Evolutionary conservation across 179 eudicot genomes (phyloP).

Genomic region (Sideroxylon spinosum): DNA sequence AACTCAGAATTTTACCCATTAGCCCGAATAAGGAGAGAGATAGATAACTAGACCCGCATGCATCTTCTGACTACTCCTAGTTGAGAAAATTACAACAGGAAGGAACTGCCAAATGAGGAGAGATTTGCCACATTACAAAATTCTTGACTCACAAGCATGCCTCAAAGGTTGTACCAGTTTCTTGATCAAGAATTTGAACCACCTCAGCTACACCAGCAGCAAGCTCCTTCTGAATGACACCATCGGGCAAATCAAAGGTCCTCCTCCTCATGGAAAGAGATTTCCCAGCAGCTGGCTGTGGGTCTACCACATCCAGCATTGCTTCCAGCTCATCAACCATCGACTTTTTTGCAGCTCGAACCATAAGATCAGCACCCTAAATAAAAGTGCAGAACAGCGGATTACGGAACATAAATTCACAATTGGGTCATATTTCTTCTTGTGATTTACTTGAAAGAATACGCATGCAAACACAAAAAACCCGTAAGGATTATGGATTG

Average conservation of each 20-base stretch:
- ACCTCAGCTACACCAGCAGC: constrained; percentile 92
- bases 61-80: background rate
- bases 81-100: constrained; percentile 16
- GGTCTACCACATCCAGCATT: constrained; percentile 95
- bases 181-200: constrained; percentile 68
- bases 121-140: background rate
- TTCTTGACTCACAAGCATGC: constrained; percentile 22
- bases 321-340: constrained; percentile 98
- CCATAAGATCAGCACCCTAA: constrained; percentile 89
- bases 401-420: background rate
- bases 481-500: background rate
- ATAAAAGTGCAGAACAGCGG: background rate
- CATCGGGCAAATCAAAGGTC: constrained; percentile 92
- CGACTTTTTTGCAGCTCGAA: constrained; percentile 80
- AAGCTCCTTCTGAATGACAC: constrained; percentile 62
- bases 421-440: background rate
- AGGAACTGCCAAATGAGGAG: background rate
- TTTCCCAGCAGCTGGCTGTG: constrained; percentile 64
- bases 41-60: background rate
- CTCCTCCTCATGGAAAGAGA: constrained; percentile 62
- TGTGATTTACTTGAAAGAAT: too few species aligned
- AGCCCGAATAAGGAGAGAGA: background rate
- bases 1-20: background rate
- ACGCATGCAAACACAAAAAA: background rate
- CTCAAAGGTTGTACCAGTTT: constrained; percentile 34